Conservation (phyloP, 306 rosid species). For the Rosa rugosa region DNA sequence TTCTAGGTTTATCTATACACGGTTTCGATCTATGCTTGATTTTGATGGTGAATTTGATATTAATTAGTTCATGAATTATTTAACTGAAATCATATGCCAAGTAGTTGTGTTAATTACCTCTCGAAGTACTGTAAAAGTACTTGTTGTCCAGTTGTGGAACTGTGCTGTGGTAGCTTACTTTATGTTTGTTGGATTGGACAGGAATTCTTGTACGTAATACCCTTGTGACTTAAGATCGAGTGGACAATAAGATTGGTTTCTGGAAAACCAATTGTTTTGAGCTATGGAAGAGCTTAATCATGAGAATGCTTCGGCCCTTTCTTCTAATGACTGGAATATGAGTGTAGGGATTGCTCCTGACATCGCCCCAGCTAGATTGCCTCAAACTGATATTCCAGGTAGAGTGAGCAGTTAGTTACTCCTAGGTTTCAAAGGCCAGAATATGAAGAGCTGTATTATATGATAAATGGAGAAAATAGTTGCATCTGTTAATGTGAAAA, state of each 20-base stretch:
- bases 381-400: conserved; percentile 35
- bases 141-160: no score
- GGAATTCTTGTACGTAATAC: conserved; percentile 55
- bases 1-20: no score
- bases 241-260: conserved; percentile 43
- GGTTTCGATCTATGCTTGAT: no score
- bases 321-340: neutral
- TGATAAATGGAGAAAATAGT: neutral
- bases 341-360: conserved; percentile 25
- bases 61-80: no score
- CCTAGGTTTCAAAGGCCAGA: neutral
- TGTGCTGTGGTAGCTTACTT: conserved; percentile 6
- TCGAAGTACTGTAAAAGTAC: no score
- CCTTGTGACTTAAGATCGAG: conserved; percentile 51
- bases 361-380: conserved; percentile 27
- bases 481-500: no score
- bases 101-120: no score
- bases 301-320: conserved; percentile 27
- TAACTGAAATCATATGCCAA: no score
- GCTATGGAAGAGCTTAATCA: conserved; percentile 39
- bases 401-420: neutral
- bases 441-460: neutral
- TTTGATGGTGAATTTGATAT: no score
- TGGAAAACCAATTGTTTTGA: conserved; percentile 56
- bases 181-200: conserved; percentile 21